Conservation (phyloP, 2,329 filamentous ascomycete genomes). For the Hymenoscyphus fructigenus region DNA sequence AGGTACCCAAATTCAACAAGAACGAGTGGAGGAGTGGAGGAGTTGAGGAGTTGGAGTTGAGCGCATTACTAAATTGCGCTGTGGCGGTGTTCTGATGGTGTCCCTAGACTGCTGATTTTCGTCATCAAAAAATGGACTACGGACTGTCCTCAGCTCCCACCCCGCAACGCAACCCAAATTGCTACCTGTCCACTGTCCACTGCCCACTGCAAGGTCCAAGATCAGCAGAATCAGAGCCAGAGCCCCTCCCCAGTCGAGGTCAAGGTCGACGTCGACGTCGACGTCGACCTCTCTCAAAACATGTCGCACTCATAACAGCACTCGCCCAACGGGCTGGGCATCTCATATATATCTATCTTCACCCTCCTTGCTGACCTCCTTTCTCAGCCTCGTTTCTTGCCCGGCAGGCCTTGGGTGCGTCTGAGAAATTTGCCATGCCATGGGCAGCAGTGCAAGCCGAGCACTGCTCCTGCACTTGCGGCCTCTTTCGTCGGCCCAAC, state of each 20-base stretch:
- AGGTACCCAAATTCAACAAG: not conserved
- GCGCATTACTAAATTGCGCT: not conserved
- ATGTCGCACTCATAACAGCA: not conserved
- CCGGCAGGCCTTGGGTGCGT: not conserved
- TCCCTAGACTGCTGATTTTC: not conserved
- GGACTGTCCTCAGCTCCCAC: not conserved
- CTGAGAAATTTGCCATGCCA: not conserved
- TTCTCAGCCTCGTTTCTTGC: not conserved
- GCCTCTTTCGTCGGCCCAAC: no score
- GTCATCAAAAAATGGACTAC: not conserved
- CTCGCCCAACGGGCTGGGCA: no score
- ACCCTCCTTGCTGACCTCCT: not conserved
- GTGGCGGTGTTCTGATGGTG: not conserved
- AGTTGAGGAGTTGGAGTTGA: no score
- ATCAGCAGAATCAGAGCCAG: not conserved
- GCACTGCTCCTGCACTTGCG: no score
- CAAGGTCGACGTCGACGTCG: not conserved
- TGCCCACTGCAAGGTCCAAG: not conserved
- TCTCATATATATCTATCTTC: no score
- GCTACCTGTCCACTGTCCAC: not conserved
- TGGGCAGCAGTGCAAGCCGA: no score
- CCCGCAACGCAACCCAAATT: not conserved
- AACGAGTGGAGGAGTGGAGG: not conserved
- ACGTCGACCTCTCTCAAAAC: not conserved
- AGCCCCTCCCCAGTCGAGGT: not conserved